Conservation (phyloP, 768 basidiomycete species). For the Leccinum barrowsii region DNA sequence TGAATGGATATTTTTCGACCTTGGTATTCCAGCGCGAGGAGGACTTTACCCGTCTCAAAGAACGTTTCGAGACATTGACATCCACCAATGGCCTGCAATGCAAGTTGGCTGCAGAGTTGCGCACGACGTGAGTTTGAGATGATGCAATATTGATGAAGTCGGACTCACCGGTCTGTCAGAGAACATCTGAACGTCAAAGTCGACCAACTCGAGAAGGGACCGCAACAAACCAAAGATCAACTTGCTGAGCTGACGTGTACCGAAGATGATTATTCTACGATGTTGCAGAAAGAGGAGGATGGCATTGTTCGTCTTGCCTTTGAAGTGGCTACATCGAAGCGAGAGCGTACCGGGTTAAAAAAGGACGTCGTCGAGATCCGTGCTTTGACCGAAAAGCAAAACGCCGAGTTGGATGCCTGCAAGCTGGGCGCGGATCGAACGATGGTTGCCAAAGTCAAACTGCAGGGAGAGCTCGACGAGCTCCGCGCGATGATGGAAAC, state of each 20-base stretch:
- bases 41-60: constrained; percentile 68
- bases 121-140: constrained; percentile 50
- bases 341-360: constrained; percentile 50
- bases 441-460: constrained; percentile 46
- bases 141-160: neutral
- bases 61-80: constrained; percentile 55
- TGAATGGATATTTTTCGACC: constrained; percentile 66
- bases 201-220: constrained; percentile 62
- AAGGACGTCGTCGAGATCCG: constrained; percentile 68
- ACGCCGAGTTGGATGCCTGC: constrained; percentile 57
- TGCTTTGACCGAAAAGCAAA: constrained; percentile 61
- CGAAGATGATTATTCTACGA: constrained; percentile 67
- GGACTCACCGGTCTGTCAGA: constrained; percentile 35
- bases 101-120: constrained; percentile 62
- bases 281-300: constrained; percentile 75
- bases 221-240: constrained; percentile 72
- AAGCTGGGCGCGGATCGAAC: constrained; percentile 50
- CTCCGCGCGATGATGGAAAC: constrained; percentile 79
- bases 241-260: constrained; percentile 74
- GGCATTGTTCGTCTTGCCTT: constrained; percentile 52
- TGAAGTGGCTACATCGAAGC: constrained; percentile 52
- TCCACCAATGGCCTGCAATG: constrained; percentile 64
- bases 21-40: constrained; percentile 75
- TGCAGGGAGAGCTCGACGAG: constrained; percentile 83
- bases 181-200: constrained; percentile 58